Conservation (phyloP, 345 rosid genomes). For the Iberis pinnata region DNA sequence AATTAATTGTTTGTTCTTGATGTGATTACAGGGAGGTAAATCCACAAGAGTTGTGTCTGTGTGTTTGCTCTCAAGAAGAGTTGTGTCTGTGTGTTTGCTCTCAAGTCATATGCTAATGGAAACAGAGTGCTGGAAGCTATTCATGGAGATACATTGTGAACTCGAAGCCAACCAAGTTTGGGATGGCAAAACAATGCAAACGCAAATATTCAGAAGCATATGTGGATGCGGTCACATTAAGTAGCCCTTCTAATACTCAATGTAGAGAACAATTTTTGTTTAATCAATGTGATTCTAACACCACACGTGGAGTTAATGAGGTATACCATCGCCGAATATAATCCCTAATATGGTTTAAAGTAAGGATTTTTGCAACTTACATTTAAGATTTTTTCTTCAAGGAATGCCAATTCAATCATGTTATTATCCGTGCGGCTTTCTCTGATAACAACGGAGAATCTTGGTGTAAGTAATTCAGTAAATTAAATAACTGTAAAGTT, state of each 20-base stretch:
- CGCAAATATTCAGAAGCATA: slow-evolving; percentile 62
- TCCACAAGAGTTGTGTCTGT: slow-evolving; percentile 68
- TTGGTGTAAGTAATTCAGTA: slow-evolving; percentile 39
- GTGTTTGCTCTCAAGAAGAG: no score
- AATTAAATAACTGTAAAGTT: neutral
- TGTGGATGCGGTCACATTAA: slow-evolving; percentile 44
- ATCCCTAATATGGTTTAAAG: neutral
- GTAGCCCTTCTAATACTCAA: slow-evolving; percentile 36
- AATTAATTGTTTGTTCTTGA: slow-evolving; percentile 1
- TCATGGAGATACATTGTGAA: slow-evolving; percentile 61
- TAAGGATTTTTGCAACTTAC: neutral
- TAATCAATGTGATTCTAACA: no score
- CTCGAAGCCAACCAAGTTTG: slow-evolving; percentile 39
- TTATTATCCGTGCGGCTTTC: slow-evolving; percentile 55
- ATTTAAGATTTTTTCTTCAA: slow-evolving; percentile 31
- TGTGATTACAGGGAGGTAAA: slow-evolving; percentile 60
- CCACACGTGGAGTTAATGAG: slow-evolving; percentile 53
- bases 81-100: slow-evolving; percentile 75
- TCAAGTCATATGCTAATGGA: slow-evolving; percentile 87
- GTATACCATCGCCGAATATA: slow-evolving; percentile 25
- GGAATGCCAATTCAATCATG: slow-evolving; percentile 40
- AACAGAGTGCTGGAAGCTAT: slow-evolving; percentile 62
- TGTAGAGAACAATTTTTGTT: no score
- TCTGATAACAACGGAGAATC: slow-evolving; percentile 62
- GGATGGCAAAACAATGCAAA: slow-evolving; percentile 42